Base-by-base conservation (phyloP, 345 rosid genomes). In the Tarenaya hassleriana region DNA sequence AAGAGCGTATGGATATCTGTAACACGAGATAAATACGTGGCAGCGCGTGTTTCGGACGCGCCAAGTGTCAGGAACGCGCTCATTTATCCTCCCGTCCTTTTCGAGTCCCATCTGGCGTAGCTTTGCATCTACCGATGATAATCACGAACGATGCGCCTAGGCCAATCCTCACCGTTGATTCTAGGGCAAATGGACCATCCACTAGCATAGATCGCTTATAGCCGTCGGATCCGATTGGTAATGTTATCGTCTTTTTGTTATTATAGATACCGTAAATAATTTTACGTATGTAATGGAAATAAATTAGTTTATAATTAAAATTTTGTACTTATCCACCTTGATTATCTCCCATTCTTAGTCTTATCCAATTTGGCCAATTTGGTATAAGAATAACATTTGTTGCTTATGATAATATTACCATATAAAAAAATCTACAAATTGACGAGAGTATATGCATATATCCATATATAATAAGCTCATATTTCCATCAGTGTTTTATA, bases 211-310 rank as follows among this genome's bases (percentile, higher is more conserved):
- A 50, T 18, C 12, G n/a, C 7, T 66, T 16, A 35, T 35, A 17
- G 24, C 65, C 70, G 56, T 66, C 38, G 12, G 56, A 65, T 64
- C 12, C 14, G 4, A 7, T n/a, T n/a, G n/a, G n/a, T n/a, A n/a
- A n/a, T n/a, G n/a, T n/a, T n/a, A n/a, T n/a, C n/a, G n/a, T n/a
- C n/a, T n/a, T n/a, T n/a, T n/a, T n/a, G n/a, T n/a, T n/a, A n/a
- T n/a, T n/a, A n/a, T n/a, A n/a, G n/a, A n/a, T n/a, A n/a, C n/a
- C n/a, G n/a, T n/a, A 15, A 10, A 52, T 27, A 44, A 57, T 50
- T 34, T 62, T 8, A 24, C 20, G 10, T 54, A 47, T 35, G 40
- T 40, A 54, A 42, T 47, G 15, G 12, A 45, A 8, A 31, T 31
- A 40, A 47, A 31, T 63, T 45, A 43, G 34, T 33, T 14, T 9